Percentiles rank a stretch among this genome's conserved stretches.
Evolutionary conservation across 495 filamentous ascomycete genomes (phyloP).

Genomic region (Hapsidospora chrysogenum): DNA sequence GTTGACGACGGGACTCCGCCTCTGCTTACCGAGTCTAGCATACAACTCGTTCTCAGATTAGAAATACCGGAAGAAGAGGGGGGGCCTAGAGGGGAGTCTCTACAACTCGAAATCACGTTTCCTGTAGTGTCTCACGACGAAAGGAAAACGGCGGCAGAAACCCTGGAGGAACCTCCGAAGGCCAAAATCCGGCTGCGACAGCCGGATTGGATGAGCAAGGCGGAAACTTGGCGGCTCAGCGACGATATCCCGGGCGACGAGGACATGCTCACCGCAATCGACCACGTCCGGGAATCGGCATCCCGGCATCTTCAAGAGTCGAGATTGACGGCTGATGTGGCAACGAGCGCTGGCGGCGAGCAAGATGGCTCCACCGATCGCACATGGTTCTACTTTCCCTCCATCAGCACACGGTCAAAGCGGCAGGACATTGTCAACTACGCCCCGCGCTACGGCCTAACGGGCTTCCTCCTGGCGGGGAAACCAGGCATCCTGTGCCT

Average conservation of each 20-base stretch:
- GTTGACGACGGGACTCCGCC: neutral
- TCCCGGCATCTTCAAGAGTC: neutral
- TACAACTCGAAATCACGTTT: neutral
- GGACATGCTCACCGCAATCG: neutral
- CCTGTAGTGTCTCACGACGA: neutral
- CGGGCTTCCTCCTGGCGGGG: slow-evolving; percentile 1
- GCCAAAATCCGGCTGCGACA: neutral
- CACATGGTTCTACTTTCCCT: slow-evolving; percentile 2
- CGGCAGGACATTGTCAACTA: slow-evolving; percentile 1
- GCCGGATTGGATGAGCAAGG: slow-evolving; percentile 1
- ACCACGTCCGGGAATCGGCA: neutral
- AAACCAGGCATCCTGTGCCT: slow-evolving; percentile 1
- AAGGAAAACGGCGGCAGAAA: too few relatives aligned
- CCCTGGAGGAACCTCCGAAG: neutral
- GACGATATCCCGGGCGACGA: neutral
- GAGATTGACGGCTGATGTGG: neutral
- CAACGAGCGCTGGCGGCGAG: neutral
- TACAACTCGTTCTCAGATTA: neutral
- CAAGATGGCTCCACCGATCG: neutral
- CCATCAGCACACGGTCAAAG: slow-evolving; percentile 1
- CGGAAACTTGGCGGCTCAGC: neutral
- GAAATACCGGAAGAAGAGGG: neutral
- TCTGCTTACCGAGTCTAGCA: neutral
- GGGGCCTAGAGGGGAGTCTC: neutral
- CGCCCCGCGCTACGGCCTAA: neutral